Percentiles rank a stretch among this genome's conserved stretches.
Evolutionary conservation across 805 yeast genomes (phyloP).

Genomic region (Starmera pachycereana): DNA sequence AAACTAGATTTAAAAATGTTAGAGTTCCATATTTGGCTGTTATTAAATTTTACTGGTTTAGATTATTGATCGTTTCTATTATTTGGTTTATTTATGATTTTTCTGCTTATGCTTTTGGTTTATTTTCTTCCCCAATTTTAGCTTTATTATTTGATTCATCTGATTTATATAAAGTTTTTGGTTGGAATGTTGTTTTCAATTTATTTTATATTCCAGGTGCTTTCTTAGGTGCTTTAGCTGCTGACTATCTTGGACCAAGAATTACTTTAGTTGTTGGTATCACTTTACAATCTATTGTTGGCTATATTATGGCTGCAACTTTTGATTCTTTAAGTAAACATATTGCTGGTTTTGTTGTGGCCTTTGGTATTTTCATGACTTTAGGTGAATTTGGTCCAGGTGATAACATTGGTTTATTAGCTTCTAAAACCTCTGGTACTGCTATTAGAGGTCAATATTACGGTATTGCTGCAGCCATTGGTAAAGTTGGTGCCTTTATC

Average conservation of each 20-base stretch:
- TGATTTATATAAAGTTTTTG: conserved; percentile 65
- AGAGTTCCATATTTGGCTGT: conserved; percentile 57
- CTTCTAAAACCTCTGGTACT: conserved; percentile 79
- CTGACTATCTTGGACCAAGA: conserved; percentile 93
- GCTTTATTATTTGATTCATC: conserved; percentile 44
- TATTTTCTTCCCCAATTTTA: conserved; percentile 69
- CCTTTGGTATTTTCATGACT: conserved; percentile 79
- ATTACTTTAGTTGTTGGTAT: conserved; percentile 65
- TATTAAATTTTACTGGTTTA: conserved; percentile 76
- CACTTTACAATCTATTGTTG: conserved; percentile 62
- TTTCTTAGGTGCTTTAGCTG: conserved; percentile 68
- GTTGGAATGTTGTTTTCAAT: conserved; percentile 88
- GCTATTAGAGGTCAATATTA: conserved; percentile 87
- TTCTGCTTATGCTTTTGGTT: conserved; percentile 78
- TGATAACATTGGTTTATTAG: conserved; percentile 80
- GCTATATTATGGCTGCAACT: conserved; percentile 73
- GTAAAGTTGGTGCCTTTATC: conserved; percentile 87
- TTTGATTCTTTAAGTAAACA: conserved; percentile 44
- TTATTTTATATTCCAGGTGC: conserved; percentile 88
- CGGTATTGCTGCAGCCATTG: conserved; percentile 85
- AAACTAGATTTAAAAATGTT: conserved; percentile 56
- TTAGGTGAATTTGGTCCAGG: conserved; percentile 95
- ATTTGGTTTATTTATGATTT: conserved; percentile 93
- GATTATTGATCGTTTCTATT: conserved; percentile 57
- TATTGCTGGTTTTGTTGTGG: conserved; percentile 73